Percentiles rank a stretch among this genome's conserved stretches.
Conservation (phyloP, 306 rosid species). For the Dryas drummondii region DNA sequence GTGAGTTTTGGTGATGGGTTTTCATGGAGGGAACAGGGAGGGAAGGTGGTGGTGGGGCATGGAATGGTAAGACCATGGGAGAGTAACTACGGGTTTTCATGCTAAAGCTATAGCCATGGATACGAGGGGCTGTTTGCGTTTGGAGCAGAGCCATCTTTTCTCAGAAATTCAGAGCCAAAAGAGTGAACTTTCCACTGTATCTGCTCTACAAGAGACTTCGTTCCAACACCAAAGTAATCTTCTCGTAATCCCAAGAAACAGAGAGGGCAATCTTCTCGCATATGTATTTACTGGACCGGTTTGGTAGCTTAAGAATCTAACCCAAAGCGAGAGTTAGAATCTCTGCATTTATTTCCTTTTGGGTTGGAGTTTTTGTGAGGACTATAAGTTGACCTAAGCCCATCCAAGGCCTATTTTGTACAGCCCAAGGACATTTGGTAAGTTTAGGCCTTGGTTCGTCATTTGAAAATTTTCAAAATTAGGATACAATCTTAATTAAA, state of each 20-base stretch:
- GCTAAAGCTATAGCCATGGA: not conserved
- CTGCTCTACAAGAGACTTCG: not conserved
- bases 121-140: slow-evolving; percentile 27
- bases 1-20: slow-evolving; percentile 46
- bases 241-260: not conserved
- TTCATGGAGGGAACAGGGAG: slow-evolving; percentile 29
- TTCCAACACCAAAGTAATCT: not conserved
- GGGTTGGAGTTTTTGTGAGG: not conserved
- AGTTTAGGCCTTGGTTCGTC: too few species aligned
- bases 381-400: not conserved
- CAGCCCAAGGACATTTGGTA: not conserved
- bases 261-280: not conserved
- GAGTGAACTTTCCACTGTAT: not conserved
- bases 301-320: too few species aligned
- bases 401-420: not conserved
- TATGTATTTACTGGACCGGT: not conserved
- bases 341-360: not conserved
- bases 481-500: too few species aligned
- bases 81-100: slow-evolving; percentile 10
- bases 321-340: too few species aligned
- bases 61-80: slow-evolving; percentile 31
- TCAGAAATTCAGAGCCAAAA: not conserved
- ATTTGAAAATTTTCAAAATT: too few species aligned
- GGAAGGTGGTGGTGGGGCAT: slow-evolving; percentile 30
- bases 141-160: slow-evolving; percentile 50